Conservation (phyloP, 2,329 filamentous ascomycete genomes). For the Nemania abortiva region DNA sequence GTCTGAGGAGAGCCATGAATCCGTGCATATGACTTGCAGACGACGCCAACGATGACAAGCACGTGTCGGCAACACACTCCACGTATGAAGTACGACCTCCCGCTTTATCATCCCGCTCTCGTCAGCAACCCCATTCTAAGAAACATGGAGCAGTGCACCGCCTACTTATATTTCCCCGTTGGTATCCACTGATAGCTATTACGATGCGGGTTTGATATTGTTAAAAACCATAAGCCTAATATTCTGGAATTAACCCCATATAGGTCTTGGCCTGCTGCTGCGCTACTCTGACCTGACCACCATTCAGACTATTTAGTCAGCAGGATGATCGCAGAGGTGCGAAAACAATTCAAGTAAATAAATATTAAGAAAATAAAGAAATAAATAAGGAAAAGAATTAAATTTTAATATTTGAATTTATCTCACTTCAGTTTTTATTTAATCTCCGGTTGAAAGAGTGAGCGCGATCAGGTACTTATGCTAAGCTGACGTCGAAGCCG, state of each 20-base stretch:
- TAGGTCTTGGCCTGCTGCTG: conserved; percentile 26
- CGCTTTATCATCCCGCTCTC: conserved; percentile 17
- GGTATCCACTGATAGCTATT: conserved; percentile 5
- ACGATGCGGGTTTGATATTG: conserved; percentile 15
- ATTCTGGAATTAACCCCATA: conserved; percentile 19
- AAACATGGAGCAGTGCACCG: conserved; percentile 4
- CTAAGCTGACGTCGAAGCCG: no score
- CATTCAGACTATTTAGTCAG: neutral
- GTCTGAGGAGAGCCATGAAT: conserved; percentile 20
- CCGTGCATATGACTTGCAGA: conserved; percentile 34
- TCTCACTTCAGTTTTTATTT: no score
- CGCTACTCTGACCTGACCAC: conserved; percentile 28
- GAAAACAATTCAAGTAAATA: neutral
- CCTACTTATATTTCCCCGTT: conserved; percentile 6
- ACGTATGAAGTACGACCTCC: conserved; percentile 6
- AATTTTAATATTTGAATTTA: neutral
- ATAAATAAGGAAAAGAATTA: neutral
- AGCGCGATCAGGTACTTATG: no score
- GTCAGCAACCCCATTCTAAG: conserved; percentile 26
- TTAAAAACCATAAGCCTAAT: neutral
- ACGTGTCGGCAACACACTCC: conserved; percentile 23
- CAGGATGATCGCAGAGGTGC: neutral
- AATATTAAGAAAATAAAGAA: neutral
- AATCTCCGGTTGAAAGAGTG: no score
- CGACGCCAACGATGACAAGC: conserved; percentile 22